phyloP scores from a whole-genome alignment of 2,329 filamentous ascomycete species.

The Penicillium psychrosexuale region DNA sequence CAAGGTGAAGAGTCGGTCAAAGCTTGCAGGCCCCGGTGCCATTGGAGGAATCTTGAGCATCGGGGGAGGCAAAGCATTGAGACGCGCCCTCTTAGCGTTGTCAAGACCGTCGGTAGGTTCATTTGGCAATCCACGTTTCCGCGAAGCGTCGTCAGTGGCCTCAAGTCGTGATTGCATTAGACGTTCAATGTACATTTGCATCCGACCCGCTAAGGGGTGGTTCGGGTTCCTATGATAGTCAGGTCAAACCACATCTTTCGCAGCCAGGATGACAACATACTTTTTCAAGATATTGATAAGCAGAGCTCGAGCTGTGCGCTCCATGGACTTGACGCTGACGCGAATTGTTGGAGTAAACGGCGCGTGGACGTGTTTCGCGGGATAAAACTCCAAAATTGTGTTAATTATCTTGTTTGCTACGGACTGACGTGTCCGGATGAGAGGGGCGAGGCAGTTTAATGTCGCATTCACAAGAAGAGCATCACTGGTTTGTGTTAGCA shows the following conservation, averaged over 20 bases:
- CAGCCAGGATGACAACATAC: slow-evolving; percentile 45
- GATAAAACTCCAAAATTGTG: slow-evolving; percentile 86
- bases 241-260: slow-evolving; percentile 20
- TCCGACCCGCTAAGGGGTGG: slow-evolving; percentile 69
- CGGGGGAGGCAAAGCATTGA: slow-evolving; percentile 53
- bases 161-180: slow-evolving; percentile 75
- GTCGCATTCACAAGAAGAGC: slow-evolving; percentile 86
- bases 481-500: slow-evolving; percentile 57
- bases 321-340: slow-evolving; percentile 87
- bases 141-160: slow-evolving; percentile 69
- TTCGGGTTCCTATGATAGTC: slow-evolving; percentile 65
- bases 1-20: slow-evolving; percentile 82
- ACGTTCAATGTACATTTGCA: slow-evolving; percentile 83
- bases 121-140: slow-evolving; percentile 70
- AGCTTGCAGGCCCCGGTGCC: slow-evolving; percentile 70
- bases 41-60: slow-evolving; percentile 64
- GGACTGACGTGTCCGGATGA: slow-evolving; percentile 76
- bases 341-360: slow-evolving; percentile 75
- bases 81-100: slow-evolving; percentile 73
- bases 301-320: slow-evolving; percentile 82
- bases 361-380: slow-evolving; percentile 72
- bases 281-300: slow-evolving; percentile 78
- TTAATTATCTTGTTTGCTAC: slow-evolving; percentile 83
- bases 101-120: slow-evolving; percentile 72
- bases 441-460: slow-evolving; percentile 77